These are phyloP conservation scores for Aspergillus sclerotiicarbonarius DNA, from an alignment of 495 filamentous ascomycete species.

Conservation along the genomic window DNA sequence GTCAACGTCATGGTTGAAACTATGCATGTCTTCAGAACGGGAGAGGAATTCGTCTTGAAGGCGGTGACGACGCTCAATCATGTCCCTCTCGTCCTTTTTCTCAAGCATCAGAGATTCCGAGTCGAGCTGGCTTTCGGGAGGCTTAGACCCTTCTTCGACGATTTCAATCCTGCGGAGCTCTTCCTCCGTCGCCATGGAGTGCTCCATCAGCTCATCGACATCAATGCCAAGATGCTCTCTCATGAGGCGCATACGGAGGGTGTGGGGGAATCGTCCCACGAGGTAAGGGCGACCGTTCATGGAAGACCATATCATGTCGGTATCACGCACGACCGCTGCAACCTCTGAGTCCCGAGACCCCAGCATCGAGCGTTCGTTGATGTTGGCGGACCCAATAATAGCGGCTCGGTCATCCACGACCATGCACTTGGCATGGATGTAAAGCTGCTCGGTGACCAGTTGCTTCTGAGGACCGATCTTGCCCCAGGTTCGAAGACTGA, in stretches of 20 bases:
- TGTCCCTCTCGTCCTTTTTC: conserved; percentile 48
- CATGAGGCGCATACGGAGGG: conserved; percentile 91
- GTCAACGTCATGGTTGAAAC: conserved; percentile 84
- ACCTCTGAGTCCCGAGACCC: conserved; percentile 89
- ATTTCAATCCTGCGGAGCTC: conserved; percentile 43
- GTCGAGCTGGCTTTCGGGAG: conserved; percentile 22
- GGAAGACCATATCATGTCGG: conserved; percentile 85
- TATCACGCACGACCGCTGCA: conserved; percentile 88
- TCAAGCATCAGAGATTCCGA: conserved; percentile 39
- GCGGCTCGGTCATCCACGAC: conserved; percentile 91
- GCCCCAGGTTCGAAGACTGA: conserved; percentile 88
- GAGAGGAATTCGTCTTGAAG: conserved; percentile 62
- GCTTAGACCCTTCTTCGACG: conserved; percentile 30
- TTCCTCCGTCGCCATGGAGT: conserved; percentile 58
- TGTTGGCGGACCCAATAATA: conserved; percentile 97
- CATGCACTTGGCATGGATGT: conserved; percentile 98
- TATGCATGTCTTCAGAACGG: conserved; percentile 60
- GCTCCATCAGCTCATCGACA: conserved; percentile 85
- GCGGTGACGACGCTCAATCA: conserved; percentile 56
- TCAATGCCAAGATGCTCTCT: conserved; percentile 95
- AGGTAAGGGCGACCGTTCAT: conserved; percentile 88
- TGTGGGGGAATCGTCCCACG: conserved; percentile 90
- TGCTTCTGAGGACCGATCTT: conserved; percentile 79
- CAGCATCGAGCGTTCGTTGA: conserved; percentile 97
- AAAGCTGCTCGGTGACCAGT: conserved; percentile 92